Base-by-base conservation (phyloP, 331 rosid species). In the Erythrophleum ivorense region DNA sequence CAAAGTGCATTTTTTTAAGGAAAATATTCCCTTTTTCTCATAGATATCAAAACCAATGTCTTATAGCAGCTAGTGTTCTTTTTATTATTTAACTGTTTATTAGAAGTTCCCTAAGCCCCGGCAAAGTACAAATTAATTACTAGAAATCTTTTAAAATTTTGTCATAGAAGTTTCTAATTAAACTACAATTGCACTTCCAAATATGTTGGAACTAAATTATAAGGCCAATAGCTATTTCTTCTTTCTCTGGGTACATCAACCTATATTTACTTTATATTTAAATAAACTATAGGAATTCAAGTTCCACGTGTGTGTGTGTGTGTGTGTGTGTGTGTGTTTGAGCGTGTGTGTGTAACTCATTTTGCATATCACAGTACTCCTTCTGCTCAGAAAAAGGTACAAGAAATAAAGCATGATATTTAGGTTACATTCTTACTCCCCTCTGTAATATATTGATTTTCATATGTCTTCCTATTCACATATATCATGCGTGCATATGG, bases 121-220 rank as follows among this genome's bases (percentile, higher is more conserved):
- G 75, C 79, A 84, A 85, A 85, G 85, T 66, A 84, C 71, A 88
- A 80, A 58, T 78, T 84, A 70, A 85, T 74, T 73, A 79, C 85
- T 73, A 71, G 71, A 50, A 77, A 60, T 43, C 68, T 74, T 85
- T 72, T 73, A 10, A 86, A 87, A 84, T 81, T 81, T 85, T 81
- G 65, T 72, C 74, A 31, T 38, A 34, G 87, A 90, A 89, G 91
- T 86, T 85, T 88, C 85, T 71, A 60, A 60, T 29, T 31, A 82
- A 84, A 78, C 75, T 71, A 83, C 78, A 43, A 78, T 85, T 78
- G 89, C 89, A 86, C 95, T 86, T 93, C 96, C 97, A 87, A 89
- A 83, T 85, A 88, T 88, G 92, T 79, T 79, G 97, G 97, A 88
- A 81, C 83, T 66, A 63, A 34, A 80, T 86, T 82, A 76, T 81